These are phyloP conservation scores for Leucocoprinus leucothites DNA, from an alignment of 768 basidiomycete species.

Conservation along the genomic window DNA sequence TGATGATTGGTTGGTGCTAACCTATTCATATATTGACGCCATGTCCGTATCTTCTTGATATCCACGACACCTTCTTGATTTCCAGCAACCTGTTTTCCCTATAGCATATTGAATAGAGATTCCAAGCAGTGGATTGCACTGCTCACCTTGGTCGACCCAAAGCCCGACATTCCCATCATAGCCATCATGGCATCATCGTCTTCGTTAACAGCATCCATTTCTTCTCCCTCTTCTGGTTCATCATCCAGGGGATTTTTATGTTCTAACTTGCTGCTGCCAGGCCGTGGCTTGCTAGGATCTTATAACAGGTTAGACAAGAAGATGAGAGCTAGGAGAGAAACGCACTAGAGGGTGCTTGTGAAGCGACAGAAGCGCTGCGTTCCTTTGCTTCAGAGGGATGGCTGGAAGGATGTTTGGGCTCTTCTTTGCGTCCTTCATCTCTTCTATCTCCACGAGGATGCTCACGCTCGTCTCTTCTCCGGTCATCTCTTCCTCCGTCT, in stretches of 20 bases:
- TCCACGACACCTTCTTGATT: conserved; percentile 72
- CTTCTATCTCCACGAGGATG: conserved; percentile 26
- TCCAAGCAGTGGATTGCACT: not conserved
- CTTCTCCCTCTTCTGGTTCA: conserved; percentile 42
- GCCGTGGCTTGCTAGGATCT: not conserved
- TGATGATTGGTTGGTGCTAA: conserved; percentile 21
- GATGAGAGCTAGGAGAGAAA: not conserved
- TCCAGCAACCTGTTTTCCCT: conserved; percentile 80
- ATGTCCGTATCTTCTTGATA: conserved; percentile 82
- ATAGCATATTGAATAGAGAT: not conserved
- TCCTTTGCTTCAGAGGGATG: conserved; percentile 33
- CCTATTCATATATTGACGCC: conserved; percentile 99
- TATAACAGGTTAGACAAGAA: not conserved
- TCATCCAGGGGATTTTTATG: conserved; percentile 20
- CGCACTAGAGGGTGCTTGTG: conserved; percentile 9
- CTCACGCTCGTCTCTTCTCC: conserved; percentile 31
- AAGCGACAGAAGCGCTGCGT: conserved; percentile 21
- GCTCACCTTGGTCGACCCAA: conserved; percentile 84
- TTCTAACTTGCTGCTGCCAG: conserved; percentile 26
- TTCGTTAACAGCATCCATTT: conserved; percentile 52
- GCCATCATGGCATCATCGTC: conserved; percentile 84
- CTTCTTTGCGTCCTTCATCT: conserved; percentile 28
- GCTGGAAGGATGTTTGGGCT: conserved; percentile 32
- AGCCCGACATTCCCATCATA: conserved; percentile 86
- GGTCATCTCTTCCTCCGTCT: conserved; percentile 38